Evolutionary conservation across 2,329 filamentous ascomycete species (phyloP).

Genomic region (Colletotrichum costaricense): DNA sequence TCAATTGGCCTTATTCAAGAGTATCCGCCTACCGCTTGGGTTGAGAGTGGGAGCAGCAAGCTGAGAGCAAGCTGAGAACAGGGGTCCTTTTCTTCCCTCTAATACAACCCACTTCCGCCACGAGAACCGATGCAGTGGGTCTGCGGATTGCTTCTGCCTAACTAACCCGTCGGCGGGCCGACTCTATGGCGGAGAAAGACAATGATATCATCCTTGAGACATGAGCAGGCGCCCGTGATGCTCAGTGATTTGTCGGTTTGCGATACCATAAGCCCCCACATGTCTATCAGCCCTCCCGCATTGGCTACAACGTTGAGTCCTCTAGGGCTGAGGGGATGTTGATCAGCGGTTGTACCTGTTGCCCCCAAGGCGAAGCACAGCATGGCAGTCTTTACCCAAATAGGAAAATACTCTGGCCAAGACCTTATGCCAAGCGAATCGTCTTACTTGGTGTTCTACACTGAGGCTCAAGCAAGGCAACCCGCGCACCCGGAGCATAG

Average conservation of each 20-base stretch:
- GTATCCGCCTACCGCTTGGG: neutral
- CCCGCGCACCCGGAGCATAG: neutral
- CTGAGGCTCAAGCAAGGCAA: conserved; percentile 10
- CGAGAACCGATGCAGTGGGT: neutral
- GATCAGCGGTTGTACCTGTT: conserved; percentile 17
- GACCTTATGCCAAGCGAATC: neutral
- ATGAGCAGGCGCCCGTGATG: neutral
- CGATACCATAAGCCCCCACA: neutral
- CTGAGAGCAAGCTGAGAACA: neutral
- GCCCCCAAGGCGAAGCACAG: conserved; percentile 9
- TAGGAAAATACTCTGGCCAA: conserved; percentile 36
- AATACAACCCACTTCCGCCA: neutral
- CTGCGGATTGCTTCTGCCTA: neutral
- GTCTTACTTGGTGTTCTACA: neutral
- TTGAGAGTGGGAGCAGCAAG: neutral
- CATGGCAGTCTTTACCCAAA: conserved; percentile 8
- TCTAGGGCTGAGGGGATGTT: conserved; percentile 14
- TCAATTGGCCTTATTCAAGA: neutral
- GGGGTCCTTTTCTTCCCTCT: neutral
- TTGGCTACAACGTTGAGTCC: neutral
- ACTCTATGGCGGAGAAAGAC: neutral
- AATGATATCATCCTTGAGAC: neutral
- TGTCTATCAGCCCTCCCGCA: neutral
- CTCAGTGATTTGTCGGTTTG: conserved; percentile 7
- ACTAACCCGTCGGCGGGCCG: neutral